Percentiles rank a stretch among this genome's conserved stretches.
Conservation (phyloP, 495 filamentous ascomycete genomes). For the Chaetomium fimeti region DNA sequence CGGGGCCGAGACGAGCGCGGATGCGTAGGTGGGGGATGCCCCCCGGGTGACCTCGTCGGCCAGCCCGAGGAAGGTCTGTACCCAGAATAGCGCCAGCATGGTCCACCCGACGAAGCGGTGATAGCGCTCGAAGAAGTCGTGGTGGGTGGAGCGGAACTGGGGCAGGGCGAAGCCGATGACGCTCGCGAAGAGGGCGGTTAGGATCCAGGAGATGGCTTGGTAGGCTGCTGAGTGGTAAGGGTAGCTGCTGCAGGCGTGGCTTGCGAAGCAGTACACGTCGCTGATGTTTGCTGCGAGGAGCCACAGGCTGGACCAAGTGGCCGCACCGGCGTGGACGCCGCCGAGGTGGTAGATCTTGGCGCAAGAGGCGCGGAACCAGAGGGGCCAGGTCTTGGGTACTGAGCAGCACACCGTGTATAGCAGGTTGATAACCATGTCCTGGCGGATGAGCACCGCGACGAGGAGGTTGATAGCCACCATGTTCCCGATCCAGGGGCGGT, state of each 20-base stretch:
- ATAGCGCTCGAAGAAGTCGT: slow-evolving; percentile 57
- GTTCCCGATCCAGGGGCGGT: not conserved
- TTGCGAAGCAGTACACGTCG: slow-evolving; percentile 46
- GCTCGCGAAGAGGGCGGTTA: slow-evolving; percentile 30
- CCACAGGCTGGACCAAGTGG: slow-evolving; percentile 60
- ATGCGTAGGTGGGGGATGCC: slow-evolving; percentile 31
- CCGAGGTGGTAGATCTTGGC: slow-evolving; percentile 67
- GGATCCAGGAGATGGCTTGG: not conserved
- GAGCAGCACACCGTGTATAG: slow-evolving; percentile 52
- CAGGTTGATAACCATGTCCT: slow-evolving; percentile 63
- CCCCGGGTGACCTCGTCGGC: slow-evolving; percentile 32
- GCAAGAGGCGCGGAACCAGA: slow-evolving; percentile 55
- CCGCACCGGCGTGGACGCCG: slow-evolving; percentile 64
- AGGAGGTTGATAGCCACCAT: slow-evolving; percentile 43
- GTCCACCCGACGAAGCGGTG: slow-evolving; percentile 61
- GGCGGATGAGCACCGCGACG: slow-evolving; percentile 51
- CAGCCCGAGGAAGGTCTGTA: slow-evolving; percentile 39
- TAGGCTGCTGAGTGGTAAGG: slow-evolving; percentile 19
- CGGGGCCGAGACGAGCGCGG: slow-evolving; percentile 45
- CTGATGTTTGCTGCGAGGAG: slow-evolving; percentile 57
- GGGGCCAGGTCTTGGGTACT: slow-evolving; percentile 57
- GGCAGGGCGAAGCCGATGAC: slow-evolving; percentile 41
- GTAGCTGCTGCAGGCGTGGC: slow-evolving; percentile 33
- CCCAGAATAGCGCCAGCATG: slow-evolving; percentile 53
- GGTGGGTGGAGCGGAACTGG: slow-evolving; percentile 44